These are phyloP conservation scores for Chenopodium berlandieri DNA, from an alignment of 148 eudicot genomes.

Conservation along the genomic window DNA sequence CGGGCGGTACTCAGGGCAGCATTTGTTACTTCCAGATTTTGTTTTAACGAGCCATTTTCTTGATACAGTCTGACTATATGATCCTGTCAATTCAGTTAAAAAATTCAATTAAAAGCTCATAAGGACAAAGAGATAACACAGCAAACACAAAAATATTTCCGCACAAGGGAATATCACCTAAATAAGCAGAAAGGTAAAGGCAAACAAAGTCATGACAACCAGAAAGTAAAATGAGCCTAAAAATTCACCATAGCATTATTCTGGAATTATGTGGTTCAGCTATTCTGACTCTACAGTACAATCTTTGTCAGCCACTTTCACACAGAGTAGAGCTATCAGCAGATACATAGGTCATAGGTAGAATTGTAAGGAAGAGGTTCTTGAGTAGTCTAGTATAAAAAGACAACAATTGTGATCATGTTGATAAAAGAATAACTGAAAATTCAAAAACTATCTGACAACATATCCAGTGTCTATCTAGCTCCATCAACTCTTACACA, in stretches of 20 bases:
- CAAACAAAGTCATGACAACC: neutral
- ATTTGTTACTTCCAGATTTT: slow-evolving; percentile 52
- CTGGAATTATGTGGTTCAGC: neutral
- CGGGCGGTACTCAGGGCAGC: slow-evolving; percentile 50
- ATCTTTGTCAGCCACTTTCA: neutral
- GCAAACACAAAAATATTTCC: neutral
- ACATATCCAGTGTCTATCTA: neutral
- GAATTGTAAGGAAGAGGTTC: too few relatives aligned
- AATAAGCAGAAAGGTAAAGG: neutral
- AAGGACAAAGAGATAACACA: neutral
- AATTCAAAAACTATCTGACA: neutral
- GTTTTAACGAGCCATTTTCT: slow-evolving; percentile 73
- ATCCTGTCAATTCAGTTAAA: slow-evolving; percentile 48
- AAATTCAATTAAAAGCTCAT: neutral
- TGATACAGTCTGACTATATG: slow-evolving; percentile 54
- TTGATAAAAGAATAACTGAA: neutral
- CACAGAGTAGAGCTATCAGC: neutral
- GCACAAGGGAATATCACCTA: neutral
- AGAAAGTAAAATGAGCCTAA: neutral
- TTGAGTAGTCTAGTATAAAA: too few relatives aligned
- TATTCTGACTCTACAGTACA: neutral
- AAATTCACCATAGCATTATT: neutral
- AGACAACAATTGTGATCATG: neutral
- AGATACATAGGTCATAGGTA: too few relatives aligned
- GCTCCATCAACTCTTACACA: neutral